These are phyloP conservation scores for Oxytropis ochrocephala DNA, from an alignment of 306 rosid species.

Conservation along the genomic window DNA sequence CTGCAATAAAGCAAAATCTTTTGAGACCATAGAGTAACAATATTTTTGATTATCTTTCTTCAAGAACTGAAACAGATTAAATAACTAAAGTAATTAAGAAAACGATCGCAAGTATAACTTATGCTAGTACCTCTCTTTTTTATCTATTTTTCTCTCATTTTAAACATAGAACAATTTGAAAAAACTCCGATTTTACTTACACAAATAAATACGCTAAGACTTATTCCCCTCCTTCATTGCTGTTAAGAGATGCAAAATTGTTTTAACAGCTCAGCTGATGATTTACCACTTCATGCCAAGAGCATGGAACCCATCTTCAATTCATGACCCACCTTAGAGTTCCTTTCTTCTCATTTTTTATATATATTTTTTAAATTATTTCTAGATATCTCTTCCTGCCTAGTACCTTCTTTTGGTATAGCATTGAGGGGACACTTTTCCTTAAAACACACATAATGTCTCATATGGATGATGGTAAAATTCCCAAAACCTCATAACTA, in stretches of 20 bases:
- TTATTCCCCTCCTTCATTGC: slow-evolving; percentile 17
- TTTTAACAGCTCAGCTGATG: slow-evolving; percentile 77
- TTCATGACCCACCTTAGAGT: slow-evolving; percentile 44
- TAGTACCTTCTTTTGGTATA: slow-evolving; percentile 1
- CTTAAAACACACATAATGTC: slow-evolving; percentile 35
- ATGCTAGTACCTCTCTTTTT: slow-evolving; percentile 9
- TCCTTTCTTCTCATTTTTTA: background rate
- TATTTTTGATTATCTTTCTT: background rate
- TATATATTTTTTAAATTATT: background rate
- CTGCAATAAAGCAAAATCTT: background rate
- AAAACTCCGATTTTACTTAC: slow-evolving; percentile 25
- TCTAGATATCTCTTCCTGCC: slow-evolving; percentile 17
- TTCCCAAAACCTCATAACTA: slow-evolving; percentile 25
- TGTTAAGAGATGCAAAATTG: slow-evolving; percentile 62
- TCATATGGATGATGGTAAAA: slow-evolving; percentile 25
- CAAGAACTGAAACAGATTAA: slow-evolving; percentile 17
- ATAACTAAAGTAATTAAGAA: slow-evolving; percentile 4
- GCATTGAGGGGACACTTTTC: slow-evolving; percentile 21
- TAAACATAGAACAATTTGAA: slow-evolving; percentile 12
- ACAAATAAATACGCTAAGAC: slow-evolving; percentile 14
- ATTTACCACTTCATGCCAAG: slow-evolving; percentile 32
- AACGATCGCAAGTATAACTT: slow-evolving; percentile 20
- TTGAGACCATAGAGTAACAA: background rate
- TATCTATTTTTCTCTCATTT: background rate
- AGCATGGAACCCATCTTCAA: slow-evolving; percentile 36